phyloP scores from a whole-genome alignment of 805 yeast species.

The Lachancea cidri region DNA sequence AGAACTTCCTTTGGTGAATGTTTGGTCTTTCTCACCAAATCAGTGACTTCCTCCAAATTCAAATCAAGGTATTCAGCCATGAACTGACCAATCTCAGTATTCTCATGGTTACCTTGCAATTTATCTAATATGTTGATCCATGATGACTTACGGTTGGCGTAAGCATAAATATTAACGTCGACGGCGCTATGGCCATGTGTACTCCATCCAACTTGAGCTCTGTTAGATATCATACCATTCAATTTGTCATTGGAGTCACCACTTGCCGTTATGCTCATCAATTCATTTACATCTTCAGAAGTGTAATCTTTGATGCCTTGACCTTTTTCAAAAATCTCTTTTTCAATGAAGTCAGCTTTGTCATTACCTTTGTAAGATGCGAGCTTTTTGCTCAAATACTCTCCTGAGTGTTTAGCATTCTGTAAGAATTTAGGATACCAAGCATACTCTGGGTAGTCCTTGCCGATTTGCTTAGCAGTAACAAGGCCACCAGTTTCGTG shows the following conservation, averaged over 20 bases:
- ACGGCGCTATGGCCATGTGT: conserved; percentile 97
- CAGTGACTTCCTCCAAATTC: conserved; percentile 45
- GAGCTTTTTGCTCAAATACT: conserved; percentile 50
- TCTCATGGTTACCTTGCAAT: conserved; percentile 78
- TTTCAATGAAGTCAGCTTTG: conserved; percentile 40
- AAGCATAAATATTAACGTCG: conserved; percentile 87
- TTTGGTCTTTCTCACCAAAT: conserved; percentile 43
- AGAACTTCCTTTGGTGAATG: conserved; percentile 36
- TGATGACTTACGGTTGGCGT: conserved; percentile 52
- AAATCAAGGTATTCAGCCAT: conserved; percentile 50
- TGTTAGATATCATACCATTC: conserved; percentile 66
- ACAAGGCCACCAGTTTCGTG: conserved; percentile 96
- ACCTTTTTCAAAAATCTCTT: conserved; percentile 54
- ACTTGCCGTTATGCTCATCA: conserved; percentile 34
- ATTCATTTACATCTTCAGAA: conserved; percentile 44
- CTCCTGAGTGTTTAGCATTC: conserved; percentile 74
- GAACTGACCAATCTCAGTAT: conserved; percentile 75
- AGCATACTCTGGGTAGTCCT: conserved; percentile 72
- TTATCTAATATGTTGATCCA: conserved; percentile 38
- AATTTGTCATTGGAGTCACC: conserved; percentile 40
- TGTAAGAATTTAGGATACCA: conserved; percentile 81
- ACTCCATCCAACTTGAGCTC: conserved; percentile 93
- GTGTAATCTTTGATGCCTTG: conserved; percentile 61
- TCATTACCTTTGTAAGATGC: conserved; percentile 31
- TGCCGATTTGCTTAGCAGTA: conserved; percentile 71